Conservation (phyloP, 2,329 filamentous ascomycete species). For the Botrytis medusae region DNA sequence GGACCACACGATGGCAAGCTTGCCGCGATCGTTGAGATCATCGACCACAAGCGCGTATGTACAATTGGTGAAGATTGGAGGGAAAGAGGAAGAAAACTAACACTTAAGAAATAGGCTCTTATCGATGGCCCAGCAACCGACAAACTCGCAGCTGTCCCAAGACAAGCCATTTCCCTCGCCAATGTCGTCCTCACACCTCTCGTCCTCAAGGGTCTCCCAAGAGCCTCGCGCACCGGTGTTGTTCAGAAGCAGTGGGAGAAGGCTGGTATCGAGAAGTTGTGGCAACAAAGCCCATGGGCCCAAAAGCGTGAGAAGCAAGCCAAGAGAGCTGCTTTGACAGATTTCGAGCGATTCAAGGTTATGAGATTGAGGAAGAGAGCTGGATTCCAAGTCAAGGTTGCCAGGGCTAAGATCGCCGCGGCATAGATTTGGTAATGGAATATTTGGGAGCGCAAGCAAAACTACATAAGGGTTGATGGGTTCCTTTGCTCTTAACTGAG, state of each 20-base stretch:
- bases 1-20: slow-evolving; percentile 82
- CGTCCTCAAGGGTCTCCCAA: slow-evolving; percentile 81
- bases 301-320: slow-evolving; percentile 87
- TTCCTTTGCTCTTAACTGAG: slow-evolving; percentile 58
- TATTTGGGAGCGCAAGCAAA: slow-evolving; percentile 47
- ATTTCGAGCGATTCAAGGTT: slow-evolving; percentile 99
- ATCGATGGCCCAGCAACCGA: slow-evolving; percentile 90
- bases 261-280: slow-evolving; percentile 88
- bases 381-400: slow-evolving; percentile 97
- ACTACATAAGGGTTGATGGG: slow-evolving; percentile 56
- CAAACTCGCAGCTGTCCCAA: slow-evolving; percentile 75
- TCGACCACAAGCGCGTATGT: slow-evolving; percentile 99
- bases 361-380: slow-evolving; percentile 99
- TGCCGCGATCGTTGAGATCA: slow-evolving; percentile 96
- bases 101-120: slow-evolving; percentile 68
- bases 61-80: slow-evolving; percentile 27
- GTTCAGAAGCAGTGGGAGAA: slow-evolving; percentile 91
- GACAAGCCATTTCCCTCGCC: slow-evolving; percentile 81
- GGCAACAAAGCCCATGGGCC: slow-evolving; percentile 86
- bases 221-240: slow-evolving; percentile 76
- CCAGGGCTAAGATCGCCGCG: slow-evolving; percentile 83
- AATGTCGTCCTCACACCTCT: slow-evolving; percentile 87
- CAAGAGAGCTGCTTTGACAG: slow-evolving; percentile 86
- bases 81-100: slow-evolving; percentile 31
- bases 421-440: slow-evolving; percentile 48